Conservation (phyloP, 805 yeast genomes). For the Priceomyces medius region DNA sequence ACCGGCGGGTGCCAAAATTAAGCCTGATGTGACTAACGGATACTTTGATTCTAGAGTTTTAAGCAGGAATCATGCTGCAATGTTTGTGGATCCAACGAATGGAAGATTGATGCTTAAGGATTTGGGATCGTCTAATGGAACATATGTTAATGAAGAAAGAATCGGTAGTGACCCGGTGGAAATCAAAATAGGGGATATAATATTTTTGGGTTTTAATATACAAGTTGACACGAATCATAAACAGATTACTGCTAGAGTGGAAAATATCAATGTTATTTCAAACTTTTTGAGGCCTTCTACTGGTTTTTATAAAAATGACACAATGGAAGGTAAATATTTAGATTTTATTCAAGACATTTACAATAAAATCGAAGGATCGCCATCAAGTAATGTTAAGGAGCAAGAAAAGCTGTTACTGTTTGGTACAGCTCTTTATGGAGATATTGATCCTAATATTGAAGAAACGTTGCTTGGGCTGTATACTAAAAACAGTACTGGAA, state of each 20-base stretch:
- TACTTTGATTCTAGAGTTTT: slow-evolving; percentile 92
- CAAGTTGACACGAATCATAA: slow-evolving; percentile 68
- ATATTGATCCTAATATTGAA: slow-evolving; percentile 49
- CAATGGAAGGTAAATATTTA: slow-evolving; percentile 31
- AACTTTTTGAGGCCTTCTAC: slow-evolving; percentile 14
- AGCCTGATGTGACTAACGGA: slow-evolving; percentile 74
- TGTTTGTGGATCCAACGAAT: slow-evolving; percentile 63
- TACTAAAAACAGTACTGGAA: slow-evolving; percentile 51
- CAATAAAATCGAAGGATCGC: slow-evolving; percentile 7
- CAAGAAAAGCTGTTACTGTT: slow-evolving; percentile 29
- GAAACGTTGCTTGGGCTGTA: slow-evolving; percentile 50
- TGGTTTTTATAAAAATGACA: slow-evolving; percentile 2
- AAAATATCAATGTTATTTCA: slow-evolving; percentile 62
- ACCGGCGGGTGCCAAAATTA: slow-evolving; percentile 67
- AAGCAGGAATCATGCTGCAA: slow-evolving; percentile 90
- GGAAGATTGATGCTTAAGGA: slow-evolving; percentile 79
- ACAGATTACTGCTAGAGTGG: slow-evolving; percentile 82
- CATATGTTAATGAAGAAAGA: slow-evolving; percentile 78
- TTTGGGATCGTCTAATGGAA: slow-evolving; percentile 90
- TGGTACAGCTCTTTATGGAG: slow-evolving; percentile 64
- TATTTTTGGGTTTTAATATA: slow-evolving; percentile 93
- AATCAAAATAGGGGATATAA: slow-evolving; percentile 73
- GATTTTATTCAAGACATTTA: slow-evolving; percentile 36
- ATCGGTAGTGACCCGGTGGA: slow-evolving; percentile 62
- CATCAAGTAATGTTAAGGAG: slow-evolving; percentile 3